These are phyloP conservation scores for Acacia crassicarpa DNA, from an alignment of 306 rosid species.

Conservation along the genomic window DNA sequence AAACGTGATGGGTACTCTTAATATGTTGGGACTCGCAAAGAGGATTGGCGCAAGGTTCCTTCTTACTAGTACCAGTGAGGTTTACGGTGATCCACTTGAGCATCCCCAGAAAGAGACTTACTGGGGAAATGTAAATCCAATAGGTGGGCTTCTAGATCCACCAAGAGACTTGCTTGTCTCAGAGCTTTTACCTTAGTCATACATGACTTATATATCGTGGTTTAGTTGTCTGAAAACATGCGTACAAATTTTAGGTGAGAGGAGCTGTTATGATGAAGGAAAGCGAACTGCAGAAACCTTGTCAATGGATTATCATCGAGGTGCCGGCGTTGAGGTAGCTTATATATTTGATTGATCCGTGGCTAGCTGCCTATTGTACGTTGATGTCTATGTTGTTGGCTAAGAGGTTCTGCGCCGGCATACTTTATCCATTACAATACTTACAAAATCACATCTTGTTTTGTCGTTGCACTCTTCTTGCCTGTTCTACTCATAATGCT, in stretches of 20 bases:
- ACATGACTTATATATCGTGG: background rate
- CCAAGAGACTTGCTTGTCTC: background rate
- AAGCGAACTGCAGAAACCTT: slow-evolving; percentile 95
- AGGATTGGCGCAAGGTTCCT: slow-evolving; percentile 92
- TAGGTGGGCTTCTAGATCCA: slow-evolving; percentile 56
- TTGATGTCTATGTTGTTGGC: background rate
- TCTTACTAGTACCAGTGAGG: slow-evolving; percentile 97
- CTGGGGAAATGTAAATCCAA: slow-evolving; percentile 98
- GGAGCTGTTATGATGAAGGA: slow-evolving; percentile 98
- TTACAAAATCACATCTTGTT: background rate
- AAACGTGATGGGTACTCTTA: slow-evolving; percentile 96
- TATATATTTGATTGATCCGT: slow-evolving; percentile 12
- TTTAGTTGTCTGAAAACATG: background rate
- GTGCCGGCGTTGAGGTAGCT: slow-evolving; percentile 91
- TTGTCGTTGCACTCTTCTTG: background rate
- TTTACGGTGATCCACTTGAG: slow-evolving; percentile 93
- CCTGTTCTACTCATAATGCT: background rate
- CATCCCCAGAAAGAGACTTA: slow-evolving; percentile 99
- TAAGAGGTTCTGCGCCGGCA: background rate
- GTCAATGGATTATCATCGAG: slow-evolving; percentile 96
- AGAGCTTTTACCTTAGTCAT: background rate
- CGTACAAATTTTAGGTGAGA: slow-evolving; percentile 62
- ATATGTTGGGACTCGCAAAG: slow-evolving; percentile 96
- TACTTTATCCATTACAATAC: background rate
- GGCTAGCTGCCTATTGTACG: background rate